phyloP scores from a whole-genome alignment of 257 asterid genomes.

The Jasminum sambac region DNA sequence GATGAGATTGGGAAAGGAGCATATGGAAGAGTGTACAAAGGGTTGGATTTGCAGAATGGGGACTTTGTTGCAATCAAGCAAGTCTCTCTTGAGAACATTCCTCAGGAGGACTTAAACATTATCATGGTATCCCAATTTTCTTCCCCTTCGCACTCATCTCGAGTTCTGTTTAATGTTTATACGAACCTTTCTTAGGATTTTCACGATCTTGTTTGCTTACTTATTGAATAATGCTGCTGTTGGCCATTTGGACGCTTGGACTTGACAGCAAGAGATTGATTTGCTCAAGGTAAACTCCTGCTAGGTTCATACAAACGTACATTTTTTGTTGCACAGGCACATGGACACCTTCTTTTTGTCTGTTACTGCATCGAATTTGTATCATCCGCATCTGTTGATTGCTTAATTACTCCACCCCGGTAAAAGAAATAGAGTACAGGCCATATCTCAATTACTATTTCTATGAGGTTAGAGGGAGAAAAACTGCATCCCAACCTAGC shows the following conservation, averaged over 20 bases:
- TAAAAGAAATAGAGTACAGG: not conserved
- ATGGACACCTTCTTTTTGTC: not conserved
- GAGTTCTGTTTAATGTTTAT: not conserved
- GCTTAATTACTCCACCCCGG: not conserved
- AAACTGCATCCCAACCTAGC: not conserved
- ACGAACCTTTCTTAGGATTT: not conserved
- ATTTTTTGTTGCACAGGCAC: not conserved
- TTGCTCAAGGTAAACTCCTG: slow-evolving; percentile 73
- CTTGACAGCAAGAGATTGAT: slow-evolving; percentile 95
- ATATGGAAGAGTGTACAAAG: slow-evolving; percentile 97
- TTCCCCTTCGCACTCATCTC: slow-evolving; percentile 12
- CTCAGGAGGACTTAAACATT: slow-evolving; percentile 83
- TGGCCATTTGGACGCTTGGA: slow-evolving; percentile 29
- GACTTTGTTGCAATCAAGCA: slow-evolving; percentile 98
- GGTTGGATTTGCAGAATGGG: slow-evolving; percentile 94
- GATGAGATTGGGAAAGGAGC: slow-evolving; percentile 99
- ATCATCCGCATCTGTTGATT: not conserved
- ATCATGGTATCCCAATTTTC: slow-evolving; percentile 60
- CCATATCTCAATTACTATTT: not conserved
- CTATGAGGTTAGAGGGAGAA: not conserved
- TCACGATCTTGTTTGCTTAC: slow-evolving; percentile 19
- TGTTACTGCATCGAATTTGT: not conserved
- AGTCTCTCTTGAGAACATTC: slow-evolving; percentile 92
- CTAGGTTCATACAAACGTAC: not conserved
- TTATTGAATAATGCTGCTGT: slow-evolving; percentile 26